These are phyloP conservation scores for Penicillium herquei DNA, from an alignment of 495 filamentous ascomycete species.

Conservation along the genomic window DNA sequence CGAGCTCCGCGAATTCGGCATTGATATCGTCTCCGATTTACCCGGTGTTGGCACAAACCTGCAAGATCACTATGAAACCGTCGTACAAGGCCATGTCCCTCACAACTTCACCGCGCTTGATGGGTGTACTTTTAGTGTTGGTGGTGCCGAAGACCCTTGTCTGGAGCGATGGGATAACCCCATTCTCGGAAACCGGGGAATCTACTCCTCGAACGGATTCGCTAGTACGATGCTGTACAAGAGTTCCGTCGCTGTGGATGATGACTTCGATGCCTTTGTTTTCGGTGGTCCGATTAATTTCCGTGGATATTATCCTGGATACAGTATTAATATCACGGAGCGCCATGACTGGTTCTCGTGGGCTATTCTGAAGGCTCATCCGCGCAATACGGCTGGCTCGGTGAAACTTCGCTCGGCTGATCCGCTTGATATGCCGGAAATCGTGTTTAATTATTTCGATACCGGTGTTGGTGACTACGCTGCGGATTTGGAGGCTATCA, in stretches of 20 bases:
- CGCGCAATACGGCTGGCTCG: slow-evolving; percentile 51
- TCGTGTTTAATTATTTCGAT: slow-evolving; percentile 58
- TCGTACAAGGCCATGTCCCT: slow-evolving; percentile 45
- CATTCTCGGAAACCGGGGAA: slow-evolving; percentile 38
- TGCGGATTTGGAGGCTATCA: slow-evolving; percentile 46
- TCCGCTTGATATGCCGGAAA: slow-evolving; percentile 53
- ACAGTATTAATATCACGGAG: slow-evolving; percentile 26
- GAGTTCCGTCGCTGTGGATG: slow-evolving; percentile 35
- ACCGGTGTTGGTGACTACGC: slow-evolving; percentile 33
- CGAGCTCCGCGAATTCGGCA: slow-evolving; percentile 49
- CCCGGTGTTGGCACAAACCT: slow-evolving; percentile 66
- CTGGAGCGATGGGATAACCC: slow-evolving; percentile 43
- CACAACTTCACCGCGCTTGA: slow-evolving; percentile 39
- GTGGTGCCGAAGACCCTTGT: slow-evolving; percentile 42
- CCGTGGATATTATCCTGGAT: slow-evolving; percentile 38
- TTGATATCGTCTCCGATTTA: slow-evolving; percentile 53
- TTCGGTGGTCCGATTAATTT: slow-evolving; percentile 54
- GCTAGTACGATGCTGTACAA: slow-evolving; percentile 47
- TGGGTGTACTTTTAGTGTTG: slow-evolving; percentile 43
- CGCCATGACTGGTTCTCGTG: slow-evolving; percentile 44
- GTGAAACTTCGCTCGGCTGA: slow-evolving; percentile 50
- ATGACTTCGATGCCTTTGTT: slow-evolving; percentile 50
- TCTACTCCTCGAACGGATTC: slow-evolving; percentile 50
- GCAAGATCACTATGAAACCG: slow-evolving; percentile 62
- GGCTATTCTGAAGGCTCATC: slow-evolving; percentile 53